Percentiles rank a stretch among this genome's conserved stretches.
Evolutionary conservation across 2,329 filamentous ascomycete genomes (phyloP).

Genomic region (Geoglossum cookeanum): DNA sequence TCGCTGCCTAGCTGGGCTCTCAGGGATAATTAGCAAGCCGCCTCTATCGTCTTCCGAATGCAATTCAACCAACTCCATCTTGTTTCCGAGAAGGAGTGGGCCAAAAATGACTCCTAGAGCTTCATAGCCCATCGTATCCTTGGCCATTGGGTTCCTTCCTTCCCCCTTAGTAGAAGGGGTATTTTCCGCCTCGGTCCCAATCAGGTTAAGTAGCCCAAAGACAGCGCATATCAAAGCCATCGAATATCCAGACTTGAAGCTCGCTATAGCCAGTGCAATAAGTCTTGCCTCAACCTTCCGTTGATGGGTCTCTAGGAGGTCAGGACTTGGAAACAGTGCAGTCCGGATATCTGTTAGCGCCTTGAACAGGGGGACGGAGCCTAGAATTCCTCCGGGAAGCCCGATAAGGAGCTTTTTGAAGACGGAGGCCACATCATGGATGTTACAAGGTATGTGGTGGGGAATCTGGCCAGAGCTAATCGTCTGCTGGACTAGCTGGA

Average conservation of each 20-base stretch:
- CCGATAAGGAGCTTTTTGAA: conserved; percentile 47
- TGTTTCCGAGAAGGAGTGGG: conserved; percentile 39
- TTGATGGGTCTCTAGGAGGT: conserved; percentile 14
- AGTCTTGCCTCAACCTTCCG: conserved; percentile 41
- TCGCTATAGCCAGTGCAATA: conserved; percentile 42
- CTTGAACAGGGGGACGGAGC: conserved; percentile 41
- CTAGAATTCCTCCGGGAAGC: conserved; percentile 46
- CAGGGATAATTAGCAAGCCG: neutral
- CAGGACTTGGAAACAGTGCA: conserved; percentile 33
- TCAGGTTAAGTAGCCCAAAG: conserved; percentile 42
- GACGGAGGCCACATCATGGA: conserved; percentile 46
- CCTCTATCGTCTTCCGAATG: conserved; percentile 6
- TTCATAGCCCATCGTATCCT: conserved; percentile 44
- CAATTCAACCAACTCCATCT: conserved; percentile 10
- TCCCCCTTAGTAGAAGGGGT: conserved; percentile 29
- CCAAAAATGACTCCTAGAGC: conserved; percentile 46
- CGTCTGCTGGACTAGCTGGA: conserved; percentile 32
- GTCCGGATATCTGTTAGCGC: conserved; percentile 40
- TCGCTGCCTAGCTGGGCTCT: neutral
- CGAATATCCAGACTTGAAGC: conserved; percentile 38
- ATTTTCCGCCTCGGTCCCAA: conserved; percentile 38
- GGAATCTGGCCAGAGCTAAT: conserved; percentile 39
- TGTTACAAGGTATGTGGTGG: conserved; percentile 35
- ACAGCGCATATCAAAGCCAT: conserved; percentile 47
- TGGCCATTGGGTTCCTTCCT: conserved; percentile 33